A percentile compares a stretch with the other conserved stretches of the same genome.
phyloP scores from a whole-genome alignment of 768 basidiomycete genomes.

The Tephrocybe sp. region DNA sequence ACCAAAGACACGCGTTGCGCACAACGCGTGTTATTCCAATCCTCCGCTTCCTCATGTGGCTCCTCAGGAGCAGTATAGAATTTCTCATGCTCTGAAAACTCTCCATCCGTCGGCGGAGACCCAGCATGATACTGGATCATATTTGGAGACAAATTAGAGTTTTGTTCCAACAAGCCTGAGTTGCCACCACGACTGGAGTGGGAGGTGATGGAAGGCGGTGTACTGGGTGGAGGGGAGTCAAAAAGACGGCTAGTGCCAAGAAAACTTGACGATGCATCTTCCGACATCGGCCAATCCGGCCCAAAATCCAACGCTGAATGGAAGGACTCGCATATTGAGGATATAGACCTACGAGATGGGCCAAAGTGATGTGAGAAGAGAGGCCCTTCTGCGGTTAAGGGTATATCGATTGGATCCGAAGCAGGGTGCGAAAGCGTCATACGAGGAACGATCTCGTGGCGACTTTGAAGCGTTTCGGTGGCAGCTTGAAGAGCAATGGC shows the following conservation, averaged over 20 bases:
- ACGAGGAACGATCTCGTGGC: constrained; percentile 32
- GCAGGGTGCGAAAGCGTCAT: constrained; percentile 39
- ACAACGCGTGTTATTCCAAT: constrained; percentile 83
- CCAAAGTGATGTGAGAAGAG: constrained; percentile 11
- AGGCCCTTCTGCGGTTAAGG: neutral
- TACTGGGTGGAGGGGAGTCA: constrained; percentile 36
- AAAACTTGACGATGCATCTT: constrained; percentile 35
- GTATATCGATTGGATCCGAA: constrained; percentile 9
- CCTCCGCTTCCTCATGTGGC: constrained; percentile 75
- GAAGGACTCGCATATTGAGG: constrained; percentile 58
- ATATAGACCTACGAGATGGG: constrained; percentile 39
- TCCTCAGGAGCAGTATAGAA: constrained; percentile 46
- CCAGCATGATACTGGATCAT: constrained; percentile 2
- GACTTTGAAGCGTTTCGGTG: constrained; percentile 59
- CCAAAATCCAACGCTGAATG: constrained; percentile 65
- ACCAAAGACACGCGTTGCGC: constrained; percentile 86
- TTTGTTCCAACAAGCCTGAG: constrained; percentile 5
- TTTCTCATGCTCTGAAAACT: constrained; percentile 39
- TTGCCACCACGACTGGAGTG: constrained; percentile 23
- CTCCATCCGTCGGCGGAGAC: constrained; percentile 18
- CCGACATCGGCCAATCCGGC: constrained; percentile 46
- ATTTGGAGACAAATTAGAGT: constrained; percentile 1
- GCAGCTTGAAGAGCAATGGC: constrained; percentile 75
- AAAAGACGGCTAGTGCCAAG: constrained; percentile 28
- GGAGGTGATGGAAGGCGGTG: constrained; percentile 31